Evolutionary conservation across 371 early-diverging fungal species (phyloP).

Genomic region (Coemansia sp.): DNA sequence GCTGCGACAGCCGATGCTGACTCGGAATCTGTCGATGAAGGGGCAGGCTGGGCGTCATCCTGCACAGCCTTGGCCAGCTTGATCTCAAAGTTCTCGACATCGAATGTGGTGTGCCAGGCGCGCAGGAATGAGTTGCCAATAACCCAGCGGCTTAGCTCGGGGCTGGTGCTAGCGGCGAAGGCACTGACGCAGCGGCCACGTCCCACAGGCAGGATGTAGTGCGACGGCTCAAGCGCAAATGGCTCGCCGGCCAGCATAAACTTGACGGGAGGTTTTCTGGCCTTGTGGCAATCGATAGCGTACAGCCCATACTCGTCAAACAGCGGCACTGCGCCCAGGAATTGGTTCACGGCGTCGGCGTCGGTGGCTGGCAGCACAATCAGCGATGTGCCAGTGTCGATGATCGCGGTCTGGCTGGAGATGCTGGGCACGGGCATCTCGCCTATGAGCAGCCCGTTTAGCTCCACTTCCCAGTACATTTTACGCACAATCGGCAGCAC

Average conservation of each 20-base stretch:
- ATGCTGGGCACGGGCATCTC: constrained; percentile 33
- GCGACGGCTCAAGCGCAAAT: constrained; percentile 42
- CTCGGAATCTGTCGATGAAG: neutral
- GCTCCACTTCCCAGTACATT: constrained; percentile 54
- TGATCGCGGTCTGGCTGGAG: constrained; percentile 48
- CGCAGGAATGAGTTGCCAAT: constrained; percentile 50
- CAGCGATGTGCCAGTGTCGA: constrained; percentile 55
- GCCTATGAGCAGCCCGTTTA: constrained; percentile 34
- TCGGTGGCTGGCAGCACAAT: constrained; percentile 48
- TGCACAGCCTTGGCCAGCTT: constrained; percentile 42
- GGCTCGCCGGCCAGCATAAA: constrained; percentile 41
- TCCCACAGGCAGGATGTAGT: constrained; percentile 56
- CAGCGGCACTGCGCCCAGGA: constrained; percentile 63
- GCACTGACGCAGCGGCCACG: constrained; percentile 48
- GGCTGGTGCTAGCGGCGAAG: constrained; percentile 46
- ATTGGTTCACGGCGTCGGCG: constrained; percentile 54
- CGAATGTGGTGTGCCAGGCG: constrained; percentile 51
- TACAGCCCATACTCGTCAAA: constrained; percentile 54
- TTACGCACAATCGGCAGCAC: constrained; percentile 54
- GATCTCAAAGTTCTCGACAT: constrained; percentile 40
- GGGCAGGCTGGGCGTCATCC: neutral
- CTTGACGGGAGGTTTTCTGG: constrained; percentile 36
- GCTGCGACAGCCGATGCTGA: neutral
- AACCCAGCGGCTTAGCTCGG: constrained; percentile 47
- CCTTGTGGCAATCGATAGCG: constrained; percentile 40